Conservation (phyloP, 2,329 filamentous ascomycete species). For the Colletotrichum echinochloae region DNA sequence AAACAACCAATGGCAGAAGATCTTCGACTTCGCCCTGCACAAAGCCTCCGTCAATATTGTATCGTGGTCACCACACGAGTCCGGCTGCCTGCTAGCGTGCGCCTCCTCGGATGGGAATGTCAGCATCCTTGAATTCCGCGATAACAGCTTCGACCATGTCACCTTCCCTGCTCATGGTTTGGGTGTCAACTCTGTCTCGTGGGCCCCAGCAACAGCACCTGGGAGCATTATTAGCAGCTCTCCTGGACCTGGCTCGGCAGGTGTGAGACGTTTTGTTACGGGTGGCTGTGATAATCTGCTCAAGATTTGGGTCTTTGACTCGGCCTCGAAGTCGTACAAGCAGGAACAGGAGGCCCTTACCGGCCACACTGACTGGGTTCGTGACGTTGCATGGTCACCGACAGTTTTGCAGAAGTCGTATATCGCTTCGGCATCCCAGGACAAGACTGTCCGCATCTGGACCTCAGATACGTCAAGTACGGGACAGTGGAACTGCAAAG, state of each 20-base stretch:
- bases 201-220: conserved; percentile 88
- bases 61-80: conserved; percentile 96
- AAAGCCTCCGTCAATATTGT: conserved; percentile 97
- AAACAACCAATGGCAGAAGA: conserved; percentile 79
- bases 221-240: conserved; percentile 85
- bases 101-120: conserved; percentile 95
- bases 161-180: conserved; percentile 93
- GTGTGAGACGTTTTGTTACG: conserved; percentile 88
- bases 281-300: conserved; percentile 94
- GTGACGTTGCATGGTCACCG: conserved; percentile 96
- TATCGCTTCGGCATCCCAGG: conserved; percentile 94
- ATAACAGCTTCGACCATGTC: conserved; percentile 90
- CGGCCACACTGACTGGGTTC: conserved; percentile 96
- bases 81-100: conserved; percentile 92
- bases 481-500: conserved; percentile 85
- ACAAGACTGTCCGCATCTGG: conserved; percentile 98
- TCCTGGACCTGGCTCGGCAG: conserved; percentile 68
- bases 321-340: conserved; percentile 70
- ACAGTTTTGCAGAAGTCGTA: conserved; percentile 96
- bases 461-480: conserved; percentile 77
- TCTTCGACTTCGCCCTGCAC: conserved; percentile 94
- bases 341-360: conserved; percentile 73
- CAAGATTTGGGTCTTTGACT: conserved; percentile 90
- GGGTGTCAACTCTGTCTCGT: conserved; percentile 95
- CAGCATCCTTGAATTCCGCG: conserved; percentile 95